Conservation (phyloP, 2,329 filamentous ascomycete species). For the Fusarium hainanense region DNA sequence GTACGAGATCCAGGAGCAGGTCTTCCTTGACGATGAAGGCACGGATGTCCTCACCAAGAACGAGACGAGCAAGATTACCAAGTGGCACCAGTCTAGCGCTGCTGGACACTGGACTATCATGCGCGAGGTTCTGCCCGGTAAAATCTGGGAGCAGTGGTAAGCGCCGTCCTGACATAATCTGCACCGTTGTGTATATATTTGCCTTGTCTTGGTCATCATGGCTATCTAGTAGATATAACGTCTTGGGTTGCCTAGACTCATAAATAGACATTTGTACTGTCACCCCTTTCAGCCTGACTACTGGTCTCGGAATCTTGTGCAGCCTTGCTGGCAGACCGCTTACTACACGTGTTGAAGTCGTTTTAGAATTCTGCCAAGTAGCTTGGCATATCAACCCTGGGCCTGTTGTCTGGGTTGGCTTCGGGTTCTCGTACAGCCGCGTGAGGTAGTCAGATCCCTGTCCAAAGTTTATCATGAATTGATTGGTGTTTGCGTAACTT, state of each 20-base stretch:
- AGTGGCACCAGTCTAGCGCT: conserved; percentile 80
- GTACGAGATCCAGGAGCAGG: conserved; percentile 71
- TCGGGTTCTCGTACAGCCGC: conserved; percentile 72
- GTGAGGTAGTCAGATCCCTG: conserved; percentile 71
- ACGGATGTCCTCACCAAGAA: conserved; percentile 68
- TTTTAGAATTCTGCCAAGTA: conserved; percentile 64
- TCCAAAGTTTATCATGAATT: conserved; percentile 61
- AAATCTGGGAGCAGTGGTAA: conserved; percentile 86
- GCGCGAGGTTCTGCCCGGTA: conserved; percentile 80
- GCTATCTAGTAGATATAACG: not conserved
- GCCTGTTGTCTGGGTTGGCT: conserved; percentile 65
- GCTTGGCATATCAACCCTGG: conserved; percentile 66
- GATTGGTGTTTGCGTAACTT: conserved; percentile 55
- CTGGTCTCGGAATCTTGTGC: conserved; percentile 35
- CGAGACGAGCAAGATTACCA: conserved; percentile 73
- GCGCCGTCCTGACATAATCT: not conserved
- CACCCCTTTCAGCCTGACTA: not conserved
- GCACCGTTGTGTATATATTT: conserved; percentile 17
- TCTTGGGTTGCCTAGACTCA: not conserved
- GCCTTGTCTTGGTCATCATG: conserved; percentile 2
- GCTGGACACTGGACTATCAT: conserved; percentile 92
- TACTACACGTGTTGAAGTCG: conserved; percentile 53
- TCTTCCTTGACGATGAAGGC: conserved; percentile 59
- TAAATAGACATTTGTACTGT: not conserved
- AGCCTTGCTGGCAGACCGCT: conserved; percentile 45